Percentiles rank a stretch among this genome's conserved stretches.
These are phyloP conservation scores for Dalbergia cultrata DNA, from an alignment of 306 rosid species.

Conservation along the genomic window DNA sequence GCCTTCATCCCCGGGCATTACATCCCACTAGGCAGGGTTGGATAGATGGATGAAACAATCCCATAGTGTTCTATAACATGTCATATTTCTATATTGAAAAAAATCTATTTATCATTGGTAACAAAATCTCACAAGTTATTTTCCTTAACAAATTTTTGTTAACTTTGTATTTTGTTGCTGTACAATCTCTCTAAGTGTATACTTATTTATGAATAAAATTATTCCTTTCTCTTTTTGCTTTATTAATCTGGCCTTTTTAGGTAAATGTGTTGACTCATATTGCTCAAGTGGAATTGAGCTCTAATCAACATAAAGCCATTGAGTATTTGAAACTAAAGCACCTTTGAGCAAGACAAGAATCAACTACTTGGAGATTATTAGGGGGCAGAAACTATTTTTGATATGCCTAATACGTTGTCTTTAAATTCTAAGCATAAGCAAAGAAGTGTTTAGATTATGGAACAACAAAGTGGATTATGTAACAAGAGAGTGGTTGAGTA, in stretches of 20 bases:
- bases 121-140: too few species aligned
- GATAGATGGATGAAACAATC: too few species aligned
- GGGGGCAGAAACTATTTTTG: constrained; percentile 23
- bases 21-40: too few species aligned
- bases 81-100: too few species aligned
- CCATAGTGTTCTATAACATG: too few species aligned
- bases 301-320: constrained; percentile 29
- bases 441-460: not conserved
- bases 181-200: not conserved
- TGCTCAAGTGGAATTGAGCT: constrained; percentile 41
- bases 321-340: constrained; percentile 55
- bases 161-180: too few species aligned
- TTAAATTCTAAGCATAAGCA: constrained; percentile 20
- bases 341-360: constrained; percentile 58
- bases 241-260: constrained; percentile 48
- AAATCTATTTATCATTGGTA: too few species aligned
- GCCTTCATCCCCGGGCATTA: too few species aligned
- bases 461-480: not conserved
- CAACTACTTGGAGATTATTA: constrained; percentile 52
- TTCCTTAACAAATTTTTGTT: too few species aligned
- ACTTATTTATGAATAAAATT: not conserved
- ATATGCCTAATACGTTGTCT: not conserved
- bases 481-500: constrained; percentile 29
- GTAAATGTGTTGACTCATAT: constrained; percentile 84
- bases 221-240: not conserved